These are phyloP conservation scores for Aspergillus indologenus DNA, from an alignment of 495 filamentous ascomycete species.

Conservation along the genomic window DNA sequence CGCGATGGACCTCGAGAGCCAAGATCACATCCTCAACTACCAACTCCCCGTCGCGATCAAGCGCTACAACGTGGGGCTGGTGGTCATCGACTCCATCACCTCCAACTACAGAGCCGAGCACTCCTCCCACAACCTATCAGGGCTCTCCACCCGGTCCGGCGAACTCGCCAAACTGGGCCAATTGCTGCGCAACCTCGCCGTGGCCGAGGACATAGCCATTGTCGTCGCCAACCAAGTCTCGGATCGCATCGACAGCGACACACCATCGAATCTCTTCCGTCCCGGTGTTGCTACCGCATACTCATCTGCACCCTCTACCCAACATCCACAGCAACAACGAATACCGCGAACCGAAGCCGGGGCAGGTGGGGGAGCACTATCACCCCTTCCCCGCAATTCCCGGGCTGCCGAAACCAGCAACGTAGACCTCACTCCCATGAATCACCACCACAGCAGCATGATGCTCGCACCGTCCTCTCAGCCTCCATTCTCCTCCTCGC, in stretches of 20 bases:
- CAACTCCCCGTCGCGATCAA: conserved; percentile 83
- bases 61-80: conserved; percentile 69
- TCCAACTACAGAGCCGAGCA: conserved; percentile 94
- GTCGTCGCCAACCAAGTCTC: conserved; percentile 96
- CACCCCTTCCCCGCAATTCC: conserved; percentile 19
- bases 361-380: conserved; percentile 14
- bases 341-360: conserved; percentile 17
- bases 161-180: conserved; percentile 77
- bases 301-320: conserved; percentile 16
- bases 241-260: conserved; percentile 64
- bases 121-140: conserved; percentile 30
- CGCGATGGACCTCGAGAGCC: conserved; percentile 88
- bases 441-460: conserved; percentile 11
- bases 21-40: conserved; percentile 90
- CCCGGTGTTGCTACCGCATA: conserved; percentile 10
- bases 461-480: conserved; percentile 29
- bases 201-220: conserved; percentile 69
- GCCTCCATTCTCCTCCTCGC: conserved; percentile 29
- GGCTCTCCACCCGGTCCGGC: conserved; percentile 49
- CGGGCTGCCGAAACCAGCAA: conserved; percentile 18
- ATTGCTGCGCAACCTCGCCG: conserved; percentile 70
- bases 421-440: conserved; percentile 10
- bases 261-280: conserved; percentile 5
- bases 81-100: conserved; percentile 86
- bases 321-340: conserved; percentile 14